Base-by-base conservation (phyloP, 2,329 filamentous ascomycete species). In the Sarocladium strictum region DNA sequence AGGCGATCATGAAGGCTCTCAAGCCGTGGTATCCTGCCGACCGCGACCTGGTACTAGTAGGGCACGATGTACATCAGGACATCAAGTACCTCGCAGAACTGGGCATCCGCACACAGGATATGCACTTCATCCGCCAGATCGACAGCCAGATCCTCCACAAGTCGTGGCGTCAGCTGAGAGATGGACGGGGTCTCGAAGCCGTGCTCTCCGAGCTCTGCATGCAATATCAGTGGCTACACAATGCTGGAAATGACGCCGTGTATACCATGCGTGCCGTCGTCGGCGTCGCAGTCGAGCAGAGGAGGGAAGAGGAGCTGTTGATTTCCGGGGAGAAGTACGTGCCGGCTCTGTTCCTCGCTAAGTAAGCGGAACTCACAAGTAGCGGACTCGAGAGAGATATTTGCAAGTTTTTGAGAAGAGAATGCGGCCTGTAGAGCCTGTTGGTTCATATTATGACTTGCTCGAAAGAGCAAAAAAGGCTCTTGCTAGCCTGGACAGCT, bases 191-290 rank as follows among this genome's bases (percentile, higher is more conserved):
- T 1, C 77, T 97, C 2, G 72, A 72, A 0, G 72, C 62, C 5
- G 76, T 95, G 14, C 78, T 96, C 23, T 63, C 69, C 5, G 77
- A 86, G 5, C 73, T 96, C 26, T 80, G 79, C 2, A 80, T 95
- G 9, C 62, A 71, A 0, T 80, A 76, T 40, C 80, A 75, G 68
- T 76, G 87, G 61, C 74, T 93, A n/a, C 91, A 96, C 69, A 96
- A 96, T 64, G 91, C 86, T 0, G 85, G 91, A 1, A 96, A 96
- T 60, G 91, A 96, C 65, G 90, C 91, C 0, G 79, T 84, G 1
- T 94, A 87, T 65, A 93, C 90, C 0, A 70, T 96, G 58, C 84
- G 86, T 58, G 86, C 84, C 7, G 80, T 94, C 76, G 67, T 96
- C 6, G 81, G 64, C 0, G 57, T 72, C 17, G 68, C 66, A 1